phyloP scores from a whole-genome alignment of 2,329 filamentous ascomycete species.

The Blumeriella jaapii region DNA sequence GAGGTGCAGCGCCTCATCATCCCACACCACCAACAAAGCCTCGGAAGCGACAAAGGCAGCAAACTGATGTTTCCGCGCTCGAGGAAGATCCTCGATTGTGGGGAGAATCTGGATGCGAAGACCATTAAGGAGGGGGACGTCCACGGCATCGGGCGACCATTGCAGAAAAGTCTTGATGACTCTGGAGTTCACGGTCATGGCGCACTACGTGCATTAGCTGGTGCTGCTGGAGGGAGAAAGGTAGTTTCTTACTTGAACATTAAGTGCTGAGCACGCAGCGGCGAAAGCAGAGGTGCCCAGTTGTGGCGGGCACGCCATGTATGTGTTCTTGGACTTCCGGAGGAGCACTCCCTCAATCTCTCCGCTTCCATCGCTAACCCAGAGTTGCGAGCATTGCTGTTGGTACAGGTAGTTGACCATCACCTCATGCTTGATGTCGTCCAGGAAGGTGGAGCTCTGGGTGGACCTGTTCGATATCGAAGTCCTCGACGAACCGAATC shows the following conservation, averaged over 20 bases:
- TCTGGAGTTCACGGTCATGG: constrained; percentile 71
- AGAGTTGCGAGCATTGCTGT: constrained; percentile 63
- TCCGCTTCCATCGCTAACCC: constrained; percentile 59
- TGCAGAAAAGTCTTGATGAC: constrained; percentile 69
- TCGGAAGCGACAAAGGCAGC: constrained; percentile 67
- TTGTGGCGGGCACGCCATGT: constrained; percentile 61
- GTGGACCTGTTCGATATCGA: constrained; percentile 37
- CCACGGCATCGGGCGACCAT: constrained; percentile 60
- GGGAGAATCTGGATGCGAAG: constrained; percentile 67
- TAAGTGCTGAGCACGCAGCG: constrained; percentile 53
- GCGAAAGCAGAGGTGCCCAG: constrained; percentile 53
- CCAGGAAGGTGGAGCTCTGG: constrained; percentile 44
- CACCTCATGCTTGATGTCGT: constrained; percentile 69
- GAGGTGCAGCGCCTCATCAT: constrained; percentile 64
- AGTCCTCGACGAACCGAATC: constrained; percentile 39
- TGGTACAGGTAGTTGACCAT: constrained; percentile 79
- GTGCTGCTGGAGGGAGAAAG: background rate
- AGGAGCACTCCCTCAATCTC: constrained; percentile 62
- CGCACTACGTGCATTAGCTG: constrained; percentile 39
- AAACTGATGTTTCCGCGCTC: constrained; percentile 67
- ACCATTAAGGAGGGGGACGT: constrained; percentile 66
- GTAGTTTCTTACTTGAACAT: constrained; percentile 47
- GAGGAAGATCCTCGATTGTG: constrained; percentile 56
- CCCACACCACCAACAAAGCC: constrained; percentile 67
- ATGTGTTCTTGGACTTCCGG: constrained; percentile 54